These are phyloP conservation scores for Tephrocybe sp. DNA, from an alignment of 768 basidiomycete genomes.

Conservation along the genomic window DNA sequence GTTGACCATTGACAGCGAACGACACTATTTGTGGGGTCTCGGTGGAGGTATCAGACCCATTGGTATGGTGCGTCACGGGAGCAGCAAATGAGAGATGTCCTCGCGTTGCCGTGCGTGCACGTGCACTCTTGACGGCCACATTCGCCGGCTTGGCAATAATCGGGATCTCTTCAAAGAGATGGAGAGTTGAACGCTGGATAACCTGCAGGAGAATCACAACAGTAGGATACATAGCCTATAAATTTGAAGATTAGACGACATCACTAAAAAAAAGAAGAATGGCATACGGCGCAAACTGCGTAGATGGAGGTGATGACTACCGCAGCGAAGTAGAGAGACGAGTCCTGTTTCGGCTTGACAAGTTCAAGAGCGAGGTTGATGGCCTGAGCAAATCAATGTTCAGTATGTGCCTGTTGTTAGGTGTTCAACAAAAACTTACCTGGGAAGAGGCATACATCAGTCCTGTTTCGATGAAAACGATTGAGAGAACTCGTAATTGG, in stretches of 20 bases:
- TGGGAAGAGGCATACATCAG: constrained; percentile 10
- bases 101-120: constrained; percentile 10
- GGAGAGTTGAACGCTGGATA: constrained; percentile 11
- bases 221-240: constrained; percentile 11
- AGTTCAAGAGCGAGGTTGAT: constrained; percentile 15
- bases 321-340: constrained; percentile 12
- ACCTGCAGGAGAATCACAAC: constrained; percentile 5
- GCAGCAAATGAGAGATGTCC: constrained; percentile 11
- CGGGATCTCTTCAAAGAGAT: constrained; percentile 9
- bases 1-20: constrained; percentile 1
- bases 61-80: not conserved
- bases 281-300: constrained; percentile 9
- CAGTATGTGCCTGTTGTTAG: not conserved
- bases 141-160: not conserved
- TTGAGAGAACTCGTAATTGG: not conserved
- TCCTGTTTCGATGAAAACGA: constrained; percentile 12
- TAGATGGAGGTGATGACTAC: constrained; percentile 15
- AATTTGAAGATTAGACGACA: not conserved
- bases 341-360: constrained; percentile 3
- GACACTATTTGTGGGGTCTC: not conserved
- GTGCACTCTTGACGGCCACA: not conserved
- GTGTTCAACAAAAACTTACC: not conserved
- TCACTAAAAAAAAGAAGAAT: not conserved
- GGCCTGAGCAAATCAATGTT: not conserved
- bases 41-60: not conserved